Evolutionary conservation across 495 filamentous ascomycete species (phyloP), one percentile per base, ranked within the genome.

Genomic region (Trichoderma erinaceum): DNA sequence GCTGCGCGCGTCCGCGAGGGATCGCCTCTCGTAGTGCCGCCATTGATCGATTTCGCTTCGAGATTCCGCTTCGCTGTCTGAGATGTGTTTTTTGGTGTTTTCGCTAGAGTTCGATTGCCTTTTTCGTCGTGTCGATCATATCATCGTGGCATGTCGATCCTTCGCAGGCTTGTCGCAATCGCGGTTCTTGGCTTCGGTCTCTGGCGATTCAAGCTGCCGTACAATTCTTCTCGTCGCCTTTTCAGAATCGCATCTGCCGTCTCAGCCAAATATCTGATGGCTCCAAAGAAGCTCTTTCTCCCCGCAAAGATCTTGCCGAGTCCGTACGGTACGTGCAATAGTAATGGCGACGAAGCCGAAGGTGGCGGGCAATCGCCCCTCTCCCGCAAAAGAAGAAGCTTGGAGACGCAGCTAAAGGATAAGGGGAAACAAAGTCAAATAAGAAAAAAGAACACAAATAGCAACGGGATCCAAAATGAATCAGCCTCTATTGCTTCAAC

Each of bases 61-160:
- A 35, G 56, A 32, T 61, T 12, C 29, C 56, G 56, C 56, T 61
- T 32, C 56, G 23, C 25, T 15, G 23, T 11, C 27, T 13, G 25
- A 29, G 4, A 16, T 5, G 8, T 58, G 27, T 15, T 61, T 61
- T 32, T 13, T 21, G 10, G 4, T 29, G 27, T 61, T 29, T 61
- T 29, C 29, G 12, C 27, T 61, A 3, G 23, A 25, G 56, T 11
- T 21, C 10, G 25, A 13, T 18, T 29, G 56, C 27, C 56, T 32
- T 61, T 27, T 61, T 61, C 27, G 56, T 25, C 7, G 35, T 61
- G 56, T 61, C 56, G 56, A 61, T 61, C 56, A 61, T 61, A 61
- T 61, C 56, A 61, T 61, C 56, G 56, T 61, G 56, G 56, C 56
- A 61, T 61, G 56, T 61, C 56, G 56, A 61, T 61, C 56, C 50